phyloP scores from a whole-genome alignment of 306 rosid genomes.

The Trichosanthes truncata region DNA sequence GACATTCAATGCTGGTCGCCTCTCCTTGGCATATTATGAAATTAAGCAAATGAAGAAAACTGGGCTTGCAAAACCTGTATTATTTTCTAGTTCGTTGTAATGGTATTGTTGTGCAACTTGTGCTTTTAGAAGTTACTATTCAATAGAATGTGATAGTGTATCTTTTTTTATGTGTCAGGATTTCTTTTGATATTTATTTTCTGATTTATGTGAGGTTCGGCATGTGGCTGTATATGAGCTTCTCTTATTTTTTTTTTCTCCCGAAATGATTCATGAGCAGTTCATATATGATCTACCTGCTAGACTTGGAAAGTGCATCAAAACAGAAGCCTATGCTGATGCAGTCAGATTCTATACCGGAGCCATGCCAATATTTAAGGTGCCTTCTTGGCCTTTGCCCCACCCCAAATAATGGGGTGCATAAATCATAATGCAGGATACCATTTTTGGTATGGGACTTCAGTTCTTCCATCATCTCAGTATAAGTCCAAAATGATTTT shows the following conservation, averaged over 20 bases:
- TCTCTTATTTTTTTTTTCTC: slow-evolving; percentile 16
- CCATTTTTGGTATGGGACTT: background rate
- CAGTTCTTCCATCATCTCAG: slow-evolving; percentile 2
- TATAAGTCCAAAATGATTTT: slow-evolving; percentile 14
- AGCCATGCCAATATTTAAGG: slow-evolving; percentile 93
- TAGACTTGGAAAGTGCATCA: slow-evolving; percentile 82
- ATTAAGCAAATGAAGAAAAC: background rate
- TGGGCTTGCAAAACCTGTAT: background rate
- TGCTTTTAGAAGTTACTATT: slow-evolving; percentile 4
- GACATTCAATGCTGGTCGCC: background rate
- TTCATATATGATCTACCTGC: slow-evolving; percentile 92
- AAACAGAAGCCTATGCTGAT: slow-evolving; percentile 79
- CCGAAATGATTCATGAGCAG: slow-evolving; percentile 37
- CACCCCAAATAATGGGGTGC: background rate
- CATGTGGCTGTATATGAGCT: slow-evolving; percentile 11
- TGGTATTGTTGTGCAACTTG: background rate
- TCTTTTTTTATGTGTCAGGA: background rate
- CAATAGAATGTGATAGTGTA: background rate
- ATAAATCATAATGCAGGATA: background rate
- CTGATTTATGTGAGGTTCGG: background rate
- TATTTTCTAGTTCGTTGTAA: background rate
- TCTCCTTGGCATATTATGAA: background rate
- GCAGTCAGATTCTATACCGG: slow-evolving; percentile 85
- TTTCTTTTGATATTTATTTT: background rate
- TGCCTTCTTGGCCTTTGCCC: slow-evolving; percentile 14